Evolutionary conservation across 495 filamentous ascomycete genomes (phyloP).

Genomic region (Aspergillus funiculosus): DNA sequence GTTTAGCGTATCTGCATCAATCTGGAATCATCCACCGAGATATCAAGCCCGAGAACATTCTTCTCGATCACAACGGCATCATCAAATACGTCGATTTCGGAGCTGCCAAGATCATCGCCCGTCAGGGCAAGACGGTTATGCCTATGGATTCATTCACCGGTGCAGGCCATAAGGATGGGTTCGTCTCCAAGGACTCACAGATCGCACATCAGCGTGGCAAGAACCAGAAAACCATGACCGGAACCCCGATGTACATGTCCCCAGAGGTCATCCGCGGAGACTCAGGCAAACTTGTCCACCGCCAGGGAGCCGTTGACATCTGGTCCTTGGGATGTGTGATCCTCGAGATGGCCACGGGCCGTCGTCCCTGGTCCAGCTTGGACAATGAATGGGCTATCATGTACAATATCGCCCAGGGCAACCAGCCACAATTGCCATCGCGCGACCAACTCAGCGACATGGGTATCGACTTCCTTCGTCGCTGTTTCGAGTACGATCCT

Average conservation of each 20-base stretch:
- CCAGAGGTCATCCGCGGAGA: constrained; percentile 94
- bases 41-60: constrained; percentile 98
- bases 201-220: constrained; percentile 41
- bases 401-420: constrained; percentile 98
- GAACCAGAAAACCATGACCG: constrained; percentile 87
- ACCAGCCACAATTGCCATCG: constrained; percentile 75
- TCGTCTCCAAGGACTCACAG: constrained; percentile 30
- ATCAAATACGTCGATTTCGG: constrained; percentile 99
- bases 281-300: constrained; percentile 40
- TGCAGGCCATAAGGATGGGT: constrained; percentile 27
- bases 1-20: constrained; percentile 90
- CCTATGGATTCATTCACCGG: constrained; percentile 51
- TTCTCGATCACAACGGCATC: constrained; percentile 94
- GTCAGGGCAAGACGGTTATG: constrained; percentile 81
- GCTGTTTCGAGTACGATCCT: constrained; percentile 86
- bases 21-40: constrained; percentile 87
- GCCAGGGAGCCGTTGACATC: constrained; percentile 90
- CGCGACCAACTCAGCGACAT: constrained; percentile 75
- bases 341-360: constrained; percentile 93
- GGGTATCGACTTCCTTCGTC: constrained; percentile 82
- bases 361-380: constrained; percentile 91
- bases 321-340: constrained; percentile 98
- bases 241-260: constrained; percentile 99
- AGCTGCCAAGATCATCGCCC: constrained; percentile 93
- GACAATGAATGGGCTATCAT: constrained; percentile 99